Conservation (phyloP, 2,329 filamentous ascomycete genomes). For the Ceratocystis ficicola region DNA sequence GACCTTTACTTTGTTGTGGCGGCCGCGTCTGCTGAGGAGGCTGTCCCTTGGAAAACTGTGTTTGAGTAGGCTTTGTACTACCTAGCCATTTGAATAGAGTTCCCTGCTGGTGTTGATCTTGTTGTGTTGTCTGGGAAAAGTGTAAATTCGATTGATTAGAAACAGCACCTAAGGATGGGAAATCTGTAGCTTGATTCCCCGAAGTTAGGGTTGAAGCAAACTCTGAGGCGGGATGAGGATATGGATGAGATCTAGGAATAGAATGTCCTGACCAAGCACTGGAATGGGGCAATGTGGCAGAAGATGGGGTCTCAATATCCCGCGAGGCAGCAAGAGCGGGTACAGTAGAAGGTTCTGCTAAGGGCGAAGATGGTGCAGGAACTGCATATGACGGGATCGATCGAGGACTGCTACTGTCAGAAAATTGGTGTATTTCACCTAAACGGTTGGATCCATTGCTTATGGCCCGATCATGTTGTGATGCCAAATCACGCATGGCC, state of each 20-base stretch:
- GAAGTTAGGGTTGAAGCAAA: not conserved
- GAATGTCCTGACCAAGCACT: not conserved
- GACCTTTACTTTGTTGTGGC: not conserved
- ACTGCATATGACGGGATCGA: not conserved
- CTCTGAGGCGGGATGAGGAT: not conserved
- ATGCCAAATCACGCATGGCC: not conserved
- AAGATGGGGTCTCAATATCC: slow-evolving; percentile 6
- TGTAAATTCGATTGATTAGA: not conserved
- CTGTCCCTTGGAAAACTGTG: not conserved
- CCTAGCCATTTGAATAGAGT: not conserved
- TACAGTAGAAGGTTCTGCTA: not conserved
- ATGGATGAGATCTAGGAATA: not conserved
- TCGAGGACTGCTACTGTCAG: slow-evolving; percentile 8
- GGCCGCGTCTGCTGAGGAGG: not conserved
- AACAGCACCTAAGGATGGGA: not conserved
- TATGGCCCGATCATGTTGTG: slow-evolving; percentile 1
- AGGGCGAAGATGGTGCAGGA: not conserved
- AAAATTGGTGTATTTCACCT: not conserved
- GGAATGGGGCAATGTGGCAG: not conserved
- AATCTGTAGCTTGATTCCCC: not conserved
- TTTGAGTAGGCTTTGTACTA: not conserved
- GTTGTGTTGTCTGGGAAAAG: not conserved
- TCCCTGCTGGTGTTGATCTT: not conserved
- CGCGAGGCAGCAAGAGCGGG: not conserved
- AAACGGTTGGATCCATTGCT: slow-evolving; percentile 14